Evolutionary conservation across 768 basidiomycete species (phyloP), one percentile per base, ranked within the genome.

Genomic region (Russula olivacea): DNA sequence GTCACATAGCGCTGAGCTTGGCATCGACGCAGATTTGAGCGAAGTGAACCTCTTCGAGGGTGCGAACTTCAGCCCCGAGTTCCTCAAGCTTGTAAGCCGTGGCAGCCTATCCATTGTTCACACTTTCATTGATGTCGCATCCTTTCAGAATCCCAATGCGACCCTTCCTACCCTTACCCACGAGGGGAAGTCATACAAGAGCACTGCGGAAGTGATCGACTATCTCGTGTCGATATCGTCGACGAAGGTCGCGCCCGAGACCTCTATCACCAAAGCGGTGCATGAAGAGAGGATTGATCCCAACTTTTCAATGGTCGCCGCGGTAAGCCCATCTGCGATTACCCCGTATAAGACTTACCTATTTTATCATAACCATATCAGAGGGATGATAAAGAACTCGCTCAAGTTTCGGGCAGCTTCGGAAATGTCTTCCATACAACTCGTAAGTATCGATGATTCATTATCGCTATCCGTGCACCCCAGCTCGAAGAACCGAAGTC

Each of bases 221-320:
- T 77, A 77, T 66, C 74, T 83, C 48, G 71, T 78, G 43, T 66
- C 73, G 55, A 72, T 78, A 59, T 75, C 80, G 7, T 72, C 76
- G 19, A 72, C 66, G 61, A 70, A 74, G 63, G 75, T 74, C 23
- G 64, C 71, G n/a, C 72, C 73, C 11, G 69, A 71, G 6, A 75
- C 77, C 17, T 69, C 72, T 19, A 68, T 77, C 57, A 74, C 78
- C 64, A 70, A 70, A 41, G 75, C 68, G 58, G 69, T 83, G 28
- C 81, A 83, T 67, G 75, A 77, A 36, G 76, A 79, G 40, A 73
- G 70, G 41, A 70, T 77, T 55, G 81, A 83, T 68, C 81, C 81
- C 57, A 85, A 84, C 76, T 79, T 82, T 65, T 74, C 78, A n/a
- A 52, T 78, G 30, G 61, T 79, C 23, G 73, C 77, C 3, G 70